Evolutionary conservation across 768 basidiomycete species (phyloP), one percentile per base, ranked within the genome.

Genomic region (Leccinum pellstonianum): DNA sequence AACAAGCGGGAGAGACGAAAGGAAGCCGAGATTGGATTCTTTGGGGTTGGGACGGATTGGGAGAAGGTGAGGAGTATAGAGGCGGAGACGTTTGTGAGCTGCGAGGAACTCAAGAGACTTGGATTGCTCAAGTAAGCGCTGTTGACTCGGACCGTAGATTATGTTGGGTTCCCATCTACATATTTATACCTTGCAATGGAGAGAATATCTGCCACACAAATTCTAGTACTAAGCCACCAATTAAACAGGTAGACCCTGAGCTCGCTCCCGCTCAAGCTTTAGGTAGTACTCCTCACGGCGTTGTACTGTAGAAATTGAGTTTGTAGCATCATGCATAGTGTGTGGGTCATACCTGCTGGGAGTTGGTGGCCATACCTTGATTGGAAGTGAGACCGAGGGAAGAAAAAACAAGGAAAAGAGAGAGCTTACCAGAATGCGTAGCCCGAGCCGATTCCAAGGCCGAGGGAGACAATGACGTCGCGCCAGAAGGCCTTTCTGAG

Each of bases 21-120:
- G 69, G 88, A 95, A 55, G 80, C 83, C 9, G 88, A 93, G 66
- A 74, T 91, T 41, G 96, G 96, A 5, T 73, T 97, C 62, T 95
- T 98, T 72, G 96, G 95, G 5, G 78, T 97, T 56, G 92, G 94
- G 31, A 91, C 93, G 11, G 91, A 98, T 70, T 93, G 91, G 90
- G 88, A 93, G 33, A 91, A 92, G 75, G 89, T 98, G 59, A 79
- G 81, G 71, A 73, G 76, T 64, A 88, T 97, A 55, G 83, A 90
- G 53, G 75, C 74, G 31, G 89, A 95, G 77, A 81, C 79, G 38
- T 79, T 93, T 51, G 80, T 81, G 60, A 86, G 83, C 66, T 98
- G 95, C 70, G 90, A 93, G 61, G 86, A 86, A 74, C 76, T 95
- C 69, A 86, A 79, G 73, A 74, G 77, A 69, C 70, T 89, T 67